These are phyloP conservation scores for Elymus sibiricus DNA, from an alignment of 176 grass and related monocot genomes.

Conservation along the genomic window DNA sequence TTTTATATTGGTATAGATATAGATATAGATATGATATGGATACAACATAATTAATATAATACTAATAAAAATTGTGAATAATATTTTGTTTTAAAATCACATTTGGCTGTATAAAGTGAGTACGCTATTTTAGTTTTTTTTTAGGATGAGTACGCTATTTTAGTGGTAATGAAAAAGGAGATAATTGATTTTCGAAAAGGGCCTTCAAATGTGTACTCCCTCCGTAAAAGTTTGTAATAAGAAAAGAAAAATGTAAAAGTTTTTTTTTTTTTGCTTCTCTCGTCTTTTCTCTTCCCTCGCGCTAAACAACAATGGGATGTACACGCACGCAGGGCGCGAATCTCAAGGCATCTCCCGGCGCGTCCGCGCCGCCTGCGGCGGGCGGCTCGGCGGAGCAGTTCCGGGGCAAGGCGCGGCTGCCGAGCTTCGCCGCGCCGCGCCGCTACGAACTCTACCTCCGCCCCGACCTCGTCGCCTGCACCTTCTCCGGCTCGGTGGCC, in stretches of 20 bases:
- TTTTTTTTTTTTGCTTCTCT: background rate
- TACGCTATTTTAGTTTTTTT: no score
- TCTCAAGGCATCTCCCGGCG: background rate
- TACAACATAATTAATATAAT: no score
- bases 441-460: constrained; percentile 51
- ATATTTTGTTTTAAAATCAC: no score
- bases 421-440: constrained; percentile 51
- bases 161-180: no score
- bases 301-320: background rate
- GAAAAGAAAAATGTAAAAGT: background rate
- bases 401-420: constrained; percentile 52
- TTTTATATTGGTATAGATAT: no score
- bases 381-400: constrained; percentile 28
- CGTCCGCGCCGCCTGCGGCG: background rate
- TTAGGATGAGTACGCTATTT: no score
- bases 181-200: no score
- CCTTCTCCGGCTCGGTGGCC: constrained; percentile 46
- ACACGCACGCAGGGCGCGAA: constrained; percentile 26
- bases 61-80: no score
- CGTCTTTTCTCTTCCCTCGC: background rate
- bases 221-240: no score
- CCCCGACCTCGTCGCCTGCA: constrained; percentile 53
- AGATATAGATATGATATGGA: no score
- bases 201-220: no score
- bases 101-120: no score